A percentile compares a stretch with the other conserved stretches of the same genome.
Conservation (phyloP, 2,329 filamentous ascomycete species). For the Xylariaceae sp. region DNA sequence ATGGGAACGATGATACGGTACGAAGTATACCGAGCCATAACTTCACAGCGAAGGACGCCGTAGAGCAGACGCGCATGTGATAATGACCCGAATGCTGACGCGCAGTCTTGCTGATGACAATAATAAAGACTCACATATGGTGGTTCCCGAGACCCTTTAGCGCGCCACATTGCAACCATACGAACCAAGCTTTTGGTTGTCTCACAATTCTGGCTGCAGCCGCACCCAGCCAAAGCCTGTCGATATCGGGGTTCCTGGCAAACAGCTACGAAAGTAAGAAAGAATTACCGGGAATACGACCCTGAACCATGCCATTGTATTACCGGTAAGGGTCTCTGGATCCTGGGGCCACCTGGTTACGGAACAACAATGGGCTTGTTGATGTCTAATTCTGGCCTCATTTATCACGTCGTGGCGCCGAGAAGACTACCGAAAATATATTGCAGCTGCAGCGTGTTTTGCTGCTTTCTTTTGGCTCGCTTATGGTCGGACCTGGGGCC, state of each 20-base stretch:
- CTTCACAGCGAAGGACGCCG: too few relatives aligned
- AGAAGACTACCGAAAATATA: background rate
- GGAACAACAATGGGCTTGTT: background rate
- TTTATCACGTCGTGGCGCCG: background rate
- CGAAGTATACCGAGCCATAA: too few relatives aligned
- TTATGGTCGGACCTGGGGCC: background rate
- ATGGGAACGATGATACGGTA: too few relatives aligned
- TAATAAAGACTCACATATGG: slow-evolving; percentile 12
- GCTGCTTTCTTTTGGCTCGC: background rate
- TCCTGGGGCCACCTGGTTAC: too few relatives aligned
- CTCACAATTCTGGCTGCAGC: background rate
- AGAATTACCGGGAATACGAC: background rate
- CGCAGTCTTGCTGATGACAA: slow-evolving; percentile 9
- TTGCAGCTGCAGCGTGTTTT: background rate
- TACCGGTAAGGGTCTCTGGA: background rate
- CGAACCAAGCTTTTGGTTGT: background rate
- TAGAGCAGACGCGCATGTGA: slow-evolving; percentile 1
- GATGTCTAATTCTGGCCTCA: background rate
- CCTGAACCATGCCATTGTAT: background rate
- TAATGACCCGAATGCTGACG: background rate
- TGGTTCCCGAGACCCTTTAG: slow-evolving; percentile 5
- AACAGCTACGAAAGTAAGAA: background rate
- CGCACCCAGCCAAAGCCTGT: background rate
- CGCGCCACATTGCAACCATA: slow-evolving; percentile 15
- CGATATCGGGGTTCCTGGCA: background rate